phyloP scores from a whole-genome alignment of 257 asterid genomes.

The Echites panduratus region DNA sequence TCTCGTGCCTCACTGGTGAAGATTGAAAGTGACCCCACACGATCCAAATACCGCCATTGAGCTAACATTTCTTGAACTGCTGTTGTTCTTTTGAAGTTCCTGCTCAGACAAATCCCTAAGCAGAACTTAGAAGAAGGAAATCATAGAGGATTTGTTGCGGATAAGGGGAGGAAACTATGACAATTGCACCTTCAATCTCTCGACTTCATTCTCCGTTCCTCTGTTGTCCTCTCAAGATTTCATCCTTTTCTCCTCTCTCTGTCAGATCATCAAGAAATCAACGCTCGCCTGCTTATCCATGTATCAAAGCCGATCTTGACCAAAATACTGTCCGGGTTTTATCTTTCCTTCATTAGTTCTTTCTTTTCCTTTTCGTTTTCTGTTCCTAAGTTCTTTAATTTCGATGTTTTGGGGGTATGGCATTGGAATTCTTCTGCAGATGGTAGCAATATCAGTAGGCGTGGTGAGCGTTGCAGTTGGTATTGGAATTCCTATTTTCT shows the following conservation, averaged over 20 bases:
- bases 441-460: constrained; percentile 81
- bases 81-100: constrained; percentile 6
- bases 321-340: constrained; percentile 59
- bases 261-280: constrained; percentile 32
- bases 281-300: constrained; percentile 49
- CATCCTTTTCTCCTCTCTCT: constrained; percentile 29
- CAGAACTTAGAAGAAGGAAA: constrained; percentile 2
- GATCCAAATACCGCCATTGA: constrained; percentile 24
- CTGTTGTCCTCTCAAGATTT: constrained; percentile 44
- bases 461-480: constrained; percentile 77
- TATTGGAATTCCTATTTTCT: constrained; percentile 88
- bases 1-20: constrained; percentile 18
- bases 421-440: constrained; percentile 30
- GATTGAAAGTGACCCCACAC: constrained; percentile 30
- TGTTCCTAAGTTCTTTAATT: neutral
- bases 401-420: constrained; percentile 6
- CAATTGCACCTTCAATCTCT: constrained; percentile 46
- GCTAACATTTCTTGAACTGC: constrained; percentile 4
- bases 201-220: constrained; percentile 58
- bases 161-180: constrained; percentile 20
- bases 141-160: neutral
- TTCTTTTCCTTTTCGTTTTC: neutral
- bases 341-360: neutral
- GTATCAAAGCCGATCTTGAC: constrained; percentile 87
- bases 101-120: neutral